Conservation (phyloP, 768 basidiomycete genomes). For the Boletus reticuloceps region DNA sequence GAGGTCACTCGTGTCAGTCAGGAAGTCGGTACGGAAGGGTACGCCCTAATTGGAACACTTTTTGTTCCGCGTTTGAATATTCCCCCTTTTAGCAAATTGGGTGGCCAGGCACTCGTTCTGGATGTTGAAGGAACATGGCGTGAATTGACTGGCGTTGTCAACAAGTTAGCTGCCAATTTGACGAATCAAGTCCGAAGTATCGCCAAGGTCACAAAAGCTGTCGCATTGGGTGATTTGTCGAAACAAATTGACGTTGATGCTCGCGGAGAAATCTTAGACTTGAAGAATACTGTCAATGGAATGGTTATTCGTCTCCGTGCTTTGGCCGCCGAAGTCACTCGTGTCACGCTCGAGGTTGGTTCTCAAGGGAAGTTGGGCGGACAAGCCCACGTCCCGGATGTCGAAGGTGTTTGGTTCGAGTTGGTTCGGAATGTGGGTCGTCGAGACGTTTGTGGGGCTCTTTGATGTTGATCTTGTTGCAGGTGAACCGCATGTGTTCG, state of each 20-base stretch:
- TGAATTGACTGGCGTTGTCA: constrained; percentile 79
- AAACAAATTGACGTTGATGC: constrained; percentile 93
- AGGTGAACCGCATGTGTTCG: constrained; percentile 81
- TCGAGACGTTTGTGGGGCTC: background rate
- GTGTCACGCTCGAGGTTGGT: constrained; percentile 83
- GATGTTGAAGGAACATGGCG: constrained; percentile 93
- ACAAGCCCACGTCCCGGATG: constrained; percentile 83
- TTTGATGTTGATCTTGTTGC: constrained; percentile 8
- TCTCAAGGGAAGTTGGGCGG: constrained; percentile 88
- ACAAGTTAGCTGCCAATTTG: constrained; percentile 76
- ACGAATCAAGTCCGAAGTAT: constrained; percentile 59
- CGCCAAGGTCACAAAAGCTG: constrained; percentile 65
- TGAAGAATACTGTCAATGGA: constrained; percentile 61
- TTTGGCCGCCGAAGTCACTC: constrained; percentile 78
- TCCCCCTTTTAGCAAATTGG: constrained; percentile 54
- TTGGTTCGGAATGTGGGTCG: constrained; percentile 66
- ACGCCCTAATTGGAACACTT: constrained; percentile 19
- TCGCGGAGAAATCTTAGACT: constrained; percentile 83
- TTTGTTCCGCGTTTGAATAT: constrained; percentile 15
- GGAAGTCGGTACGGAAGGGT: constrained; percentile 84
- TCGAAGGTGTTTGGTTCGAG: constrained; percentile 90
- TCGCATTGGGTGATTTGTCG: constrained; percentile 84
- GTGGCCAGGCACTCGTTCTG: constrained; percentile 81
- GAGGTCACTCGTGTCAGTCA: constrained; percentile 85
- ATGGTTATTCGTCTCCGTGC: constrained; percentile 54